Conservation (phyloP, 495 filamentous ascomycete genomes). For the Penicillium flavigenum region DNA sequence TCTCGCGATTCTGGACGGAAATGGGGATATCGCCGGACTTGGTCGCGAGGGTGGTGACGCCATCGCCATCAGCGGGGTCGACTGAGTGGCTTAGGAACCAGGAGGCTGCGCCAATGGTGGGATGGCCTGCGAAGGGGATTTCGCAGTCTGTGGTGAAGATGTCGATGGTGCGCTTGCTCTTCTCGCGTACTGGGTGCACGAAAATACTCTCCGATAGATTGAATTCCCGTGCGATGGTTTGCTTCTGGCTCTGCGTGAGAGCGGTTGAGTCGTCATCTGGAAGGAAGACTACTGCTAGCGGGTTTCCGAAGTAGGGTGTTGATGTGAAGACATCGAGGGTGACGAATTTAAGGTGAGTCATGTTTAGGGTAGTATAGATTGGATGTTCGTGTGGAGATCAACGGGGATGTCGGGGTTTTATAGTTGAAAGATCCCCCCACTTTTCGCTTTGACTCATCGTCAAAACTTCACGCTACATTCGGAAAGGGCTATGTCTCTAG, state of each 20-base stretch:
- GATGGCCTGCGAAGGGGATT: slow-evolving; percentile 76
- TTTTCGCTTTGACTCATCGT: slow-evolving; percentile 7
- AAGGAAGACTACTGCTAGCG: slow-evolving; percentile 43
- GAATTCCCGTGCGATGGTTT: slow-evolving; percentile 71
- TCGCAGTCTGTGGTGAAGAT: slow-evolving; percentile 67
- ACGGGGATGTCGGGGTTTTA: background rate
- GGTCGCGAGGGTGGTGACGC: slow-evolving; percentile 49
- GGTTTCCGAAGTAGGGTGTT: slow-evolving; percentile 41
- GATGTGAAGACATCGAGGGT: slow-evolving; percentile 49
- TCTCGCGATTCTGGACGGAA: slow-evolving; percentile 22
- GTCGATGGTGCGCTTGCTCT: slow-evolving; percentile 52
- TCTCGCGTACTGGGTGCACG: slow-evolving; percentile 47
- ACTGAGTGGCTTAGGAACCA: slow-evolving; percentile 46
- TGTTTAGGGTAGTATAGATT: slow-evolving; percentile 4
- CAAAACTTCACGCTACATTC: background rate
- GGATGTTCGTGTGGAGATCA: background rate
- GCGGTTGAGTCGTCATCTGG: slow-evolving; percentile 24
- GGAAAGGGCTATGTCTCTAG: background rate
- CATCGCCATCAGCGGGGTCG: slow-evolving; percentile 24
- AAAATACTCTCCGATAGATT: slow-evolving; percentile 85
- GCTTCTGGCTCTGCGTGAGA: slow-evolving; percentile 42
- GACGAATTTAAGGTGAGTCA: slow-evolving; percentile 35
- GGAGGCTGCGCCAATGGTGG: slow-evolving; percentile 67
- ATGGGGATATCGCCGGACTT: slow-evolving; percentile 64
- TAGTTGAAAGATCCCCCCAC: slow-evolving; percentile 4